Evolutionary conservation across 2,329 filamentous ascomycete genomes (phyloP), one percentile per base, ranked within the genome.

Genomic region (Colletotrichum tabaci): DNA sequence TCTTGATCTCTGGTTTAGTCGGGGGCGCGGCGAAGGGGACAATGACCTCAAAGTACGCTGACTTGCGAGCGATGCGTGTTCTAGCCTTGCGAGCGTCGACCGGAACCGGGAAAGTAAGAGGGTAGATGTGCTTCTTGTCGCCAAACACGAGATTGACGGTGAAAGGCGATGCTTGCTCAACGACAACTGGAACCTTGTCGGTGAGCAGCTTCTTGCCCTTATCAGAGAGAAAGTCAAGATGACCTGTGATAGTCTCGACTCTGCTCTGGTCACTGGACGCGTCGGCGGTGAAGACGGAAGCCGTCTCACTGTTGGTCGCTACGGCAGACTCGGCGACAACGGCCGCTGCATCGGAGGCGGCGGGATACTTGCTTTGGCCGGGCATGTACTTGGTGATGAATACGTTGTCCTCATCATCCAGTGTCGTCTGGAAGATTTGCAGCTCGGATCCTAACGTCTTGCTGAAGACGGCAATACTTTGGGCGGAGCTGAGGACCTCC

Each of bases 11-110:
- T 35, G 65, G 65, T 2, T 63, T 53, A 21, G 38, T 64, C 6
- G 64, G 16, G 6, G 81, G 79, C 9, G 78, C 72, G 0, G 80
- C 79, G 2, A 83, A 35, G 8, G 75, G 76, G 4, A 81, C 84
- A 46, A 85, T 77, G 38, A 87, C 75, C 70, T 87, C 85, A 40
- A 87, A 74, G 71, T 85, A 87, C 12, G 77, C 77, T 2, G 84
- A 84, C 26, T 77, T 84, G 42, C 85, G 82, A 46, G 83, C 85
- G 30, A 87, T 78, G 15, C 83, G 82, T 2, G 79, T 83, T 68
- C 77, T 83, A 73, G 78, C 79, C 10, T 75, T 77, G 4, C 79
- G 77, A 16, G 79, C 78, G 16, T 76, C 75, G 12, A 87, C 76
- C 0, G 85, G 85, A 0, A 79, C 64, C 0, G 84, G 84, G 63